Conservation (phyloP, 2,329 filamentous ascomycete species). For the Venturiaceae sp. region DNA sequence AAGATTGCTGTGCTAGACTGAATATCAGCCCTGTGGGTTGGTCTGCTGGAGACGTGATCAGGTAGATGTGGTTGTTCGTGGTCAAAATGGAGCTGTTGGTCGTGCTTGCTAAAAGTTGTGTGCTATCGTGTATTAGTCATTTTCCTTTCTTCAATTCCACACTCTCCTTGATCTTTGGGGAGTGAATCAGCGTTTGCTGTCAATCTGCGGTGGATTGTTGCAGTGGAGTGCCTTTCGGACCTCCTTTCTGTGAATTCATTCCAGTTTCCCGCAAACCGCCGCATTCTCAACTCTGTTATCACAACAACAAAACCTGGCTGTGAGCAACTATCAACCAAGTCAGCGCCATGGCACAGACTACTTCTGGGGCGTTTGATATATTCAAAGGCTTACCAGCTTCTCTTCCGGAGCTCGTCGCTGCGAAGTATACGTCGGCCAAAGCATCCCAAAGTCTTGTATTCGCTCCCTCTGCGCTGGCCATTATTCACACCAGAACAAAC, state of each 20-base stretch:
- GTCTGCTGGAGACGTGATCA: too few relatives aligned
- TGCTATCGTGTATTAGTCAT: neutral
- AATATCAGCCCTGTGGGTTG: too few relatives aligned
- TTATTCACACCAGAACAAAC: slow-evolving; percentile 24
- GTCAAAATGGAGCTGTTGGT: too few relatives aligned
- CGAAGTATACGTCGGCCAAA: slow-evolving; percentile 26
- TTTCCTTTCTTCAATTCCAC: neutral
- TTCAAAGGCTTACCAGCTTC: slow-evolving; percentile 22
- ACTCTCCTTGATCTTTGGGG: neutral
- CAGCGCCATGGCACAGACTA: neutral
- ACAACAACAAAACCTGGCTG: neutral
- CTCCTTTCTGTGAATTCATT: neutral
- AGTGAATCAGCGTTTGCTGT: neutral
- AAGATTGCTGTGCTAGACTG: too few relatives aligned
- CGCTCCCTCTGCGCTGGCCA: slow-evolving; percentile 27
- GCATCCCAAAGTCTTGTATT: slow-evolving; percentile 24
- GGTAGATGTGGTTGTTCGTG: too few relatives aligned
- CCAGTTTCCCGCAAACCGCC: neutral
- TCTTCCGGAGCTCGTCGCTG: slow-evolving; percentile 25
- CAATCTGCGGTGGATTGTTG: neutral
- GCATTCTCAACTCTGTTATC: neutral
- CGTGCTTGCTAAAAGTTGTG: neutral
- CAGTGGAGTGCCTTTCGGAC: neutral
- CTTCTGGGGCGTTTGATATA: neutral
- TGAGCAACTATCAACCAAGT: neutral